These are phyloP conservation scores for Salix brachista DNA, from an alignment of 345 rosid species.

Conservation along the genomic window DNA sequence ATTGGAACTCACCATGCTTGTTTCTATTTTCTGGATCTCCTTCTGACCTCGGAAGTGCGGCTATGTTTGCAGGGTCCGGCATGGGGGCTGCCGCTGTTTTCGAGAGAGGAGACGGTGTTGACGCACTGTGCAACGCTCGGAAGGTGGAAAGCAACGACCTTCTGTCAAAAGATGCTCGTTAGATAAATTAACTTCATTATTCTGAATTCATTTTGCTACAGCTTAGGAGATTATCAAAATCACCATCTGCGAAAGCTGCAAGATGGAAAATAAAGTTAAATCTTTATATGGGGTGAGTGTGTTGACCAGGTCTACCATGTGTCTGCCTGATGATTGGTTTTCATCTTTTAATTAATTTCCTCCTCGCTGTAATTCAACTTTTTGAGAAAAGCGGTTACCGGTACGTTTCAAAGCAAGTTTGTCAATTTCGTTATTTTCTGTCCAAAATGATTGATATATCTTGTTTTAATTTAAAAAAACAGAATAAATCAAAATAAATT, in stretches of 20 bases:
- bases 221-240: not conserved
- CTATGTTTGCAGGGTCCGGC: slow-evolving; percentile 24
- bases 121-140: slow-evolving; percentile 46
- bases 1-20: not conserved
- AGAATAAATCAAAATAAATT: no score
- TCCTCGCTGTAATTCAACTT: no score
- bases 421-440: no score
- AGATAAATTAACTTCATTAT: not conserved
- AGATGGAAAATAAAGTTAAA: not conserved
- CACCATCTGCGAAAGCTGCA: not conserved
- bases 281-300: no score
- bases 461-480: no score
- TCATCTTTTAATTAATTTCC: no score
- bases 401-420: no score
- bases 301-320: no score
- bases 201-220: not conserved
- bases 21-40: not conserved
- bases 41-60: not conserved
- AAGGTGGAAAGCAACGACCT: slow-evolving; percentile 22
- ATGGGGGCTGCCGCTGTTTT: slow-evolving; percentile 96
- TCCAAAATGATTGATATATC: no score
- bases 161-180: slow-evolving; percentile 38
- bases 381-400: no score
- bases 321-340: no score
- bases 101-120: slow-evolving; percentile 68